These are phyloP conservation scores for Eimeria acervulina DNA, from an alignment of 169 alveolate species.

Conservation along the genomic window DNA sequence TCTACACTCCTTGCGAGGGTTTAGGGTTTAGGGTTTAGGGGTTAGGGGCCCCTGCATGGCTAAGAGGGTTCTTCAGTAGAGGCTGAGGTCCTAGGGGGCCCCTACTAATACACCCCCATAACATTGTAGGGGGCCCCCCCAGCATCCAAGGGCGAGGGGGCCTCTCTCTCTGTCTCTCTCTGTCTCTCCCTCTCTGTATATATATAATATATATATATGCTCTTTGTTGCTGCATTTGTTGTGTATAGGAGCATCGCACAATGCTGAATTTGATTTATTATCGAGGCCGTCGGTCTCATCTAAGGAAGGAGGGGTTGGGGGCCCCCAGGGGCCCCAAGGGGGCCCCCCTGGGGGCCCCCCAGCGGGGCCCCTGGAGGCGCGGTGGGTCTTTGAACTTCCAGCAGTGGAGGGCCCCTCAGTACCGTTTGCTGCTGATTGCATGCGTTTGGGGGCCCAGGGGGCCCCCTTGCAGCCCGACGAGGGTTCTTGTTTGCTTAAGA, in stretches of 20 bases:
- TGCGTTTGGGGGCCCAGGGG: not conserved
- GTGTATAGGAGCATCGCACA: conserved; percentile 1
- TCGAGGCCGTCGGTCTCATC: not conserved
- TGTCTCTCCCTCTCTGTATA: too few species aligned
- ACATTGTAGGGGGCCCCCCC: not conserved
- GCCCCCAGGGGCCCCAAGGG: not conserved
- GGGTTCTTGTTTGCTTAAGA: not conserved
- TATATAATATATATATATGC: too few species aligned
- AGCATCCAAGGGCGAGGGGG: too few species aligned
- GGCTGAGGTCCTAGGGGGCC: too few species aligned
- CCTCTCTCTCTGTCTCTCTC: too few species aligned
- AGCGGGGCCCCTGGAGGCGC: conserved; percentile 45
- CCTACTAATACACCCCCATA: not conserved
- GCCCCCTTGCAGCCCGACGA: not conserved
- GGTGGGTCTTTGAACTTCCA: conserved; percentile 34
- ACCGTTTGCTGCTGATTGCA: conserved; percentile 20
- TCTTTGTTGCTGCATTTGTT: conserved; percentile 28
- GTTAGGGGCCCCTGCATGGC: too few species aligned
- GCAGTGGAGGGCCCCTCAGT: conserved; percentile 57
- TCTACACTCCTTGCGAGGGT: too few species aligned
- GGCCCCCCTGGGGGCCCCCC: conserved; percentile 30
- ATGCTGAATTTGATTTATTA: not conserved
- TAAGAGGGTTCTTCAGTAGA: too few species aligned
- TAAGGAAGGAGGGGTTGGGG: conserved; percentile 8
- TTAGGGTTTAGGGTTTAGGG: too few species aligned